Evolutionary conservation across 495 filamentous ascomycete genomes (phyloP), one percentile per base, ranked within the genome.

Genomic region (Penicillium angulare): DNA sequence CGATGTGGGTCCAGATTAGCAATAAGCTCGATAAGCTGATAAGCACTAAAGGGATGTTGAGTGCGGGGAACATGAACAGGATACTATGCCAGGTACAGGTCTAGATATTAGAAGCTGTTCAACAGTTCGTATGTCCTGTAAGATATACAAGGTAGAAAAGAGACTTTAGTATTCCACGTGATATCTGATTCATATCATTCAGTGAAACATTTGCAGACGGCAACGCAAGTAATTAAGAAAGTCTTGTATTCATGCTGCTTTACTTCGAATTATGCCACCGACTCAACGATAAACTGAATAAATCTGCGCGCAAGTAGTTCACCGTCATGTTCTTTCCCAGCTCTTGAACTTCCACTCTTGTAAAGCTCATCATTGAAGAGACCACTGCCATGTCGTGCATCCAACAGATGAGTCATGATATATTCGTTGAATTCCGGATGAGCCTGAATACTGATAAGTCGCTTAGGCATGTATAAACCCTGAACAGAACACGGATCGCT

Each of bases 361-460:
- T 73, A 89, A 17, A 82, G 32, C 12, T 76, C 80, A 42, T 88
- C 82, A 43, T 76, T 58, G 50, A 96, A 86, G 5, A 92, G 71
- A 3, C 84, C 86, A 40, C 62, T 63, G 16, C 66, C 66, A 54
- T 87, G 81, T 23, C 91, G 70, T 32, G 68, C 51, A 31, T 80
- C 66, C 31, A 93, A 64, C 10, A 97, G 52, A 60, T 85, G 79
- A 12, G 65, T 69, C 60, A 90, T 81, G 50, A 95, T 90, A 26
- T 83, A 81, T 38, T 76, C 76, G 13, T 79, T 87, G 64, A 90
- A 95, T 65, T 97, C 92, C 9, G 91, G 92, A 60, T 97, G 92
- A 1, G 89, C 91, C 65, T 97, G 91, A 4, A 96, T 81, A 2
- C 86, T 84, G 23, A 95, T 81, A 31, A 86, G 56, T 5, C 73